Evolutionary conservation across 768 basidiomycete genomes (phyloP), one percentile per base, ranked within the genome.

Genomic region (Calocera viscosa): DNA sequence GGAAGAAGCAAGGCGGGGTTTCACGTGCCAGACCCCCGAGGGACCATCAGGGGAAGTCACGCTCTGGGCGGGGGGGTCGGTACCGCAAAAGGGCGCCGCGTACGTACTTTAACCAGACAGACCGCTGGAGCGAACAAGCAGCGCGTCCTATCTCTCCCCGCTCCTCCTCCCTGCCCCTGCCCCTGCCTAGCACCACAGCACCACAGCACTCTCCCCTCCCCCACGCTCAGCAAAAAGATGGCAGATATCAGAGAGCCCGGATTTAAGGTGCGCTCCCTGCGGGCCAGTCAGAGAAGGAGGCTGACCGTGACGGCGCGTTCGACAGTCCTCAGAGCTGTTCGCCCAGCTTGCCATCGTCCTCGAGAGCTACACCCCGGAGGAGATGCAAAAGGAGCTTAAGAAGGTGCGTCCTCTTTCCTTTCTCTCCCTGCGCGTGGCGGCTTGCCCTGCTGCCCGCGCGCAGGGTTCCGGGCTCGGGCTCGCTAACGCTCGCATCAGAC

Each of bases 161-260:
- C 10, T 5, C 53, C 26, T 26, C 5, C 53, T 10, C 24, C 53
- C 26, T 26, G 2, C 53, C 10, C 53, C 2, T n/a, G n/a, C n/a
- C n/a, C n/a, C n/a, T n/a, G n/a, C n/a, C n/a, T n/a, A n/a, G n/a
- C n/a, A n/a, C n/a, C n/a, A n/a, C n/a, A n/a, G n/a, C n/a, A n/a
- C n/a, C n/a, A n/a, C n/a, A n/a, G n/a, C n/a, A n/a, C n/a, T n/a
- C n/a, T n/a, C n/a, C n/a, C n/a, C n/a, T n/a, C n/a, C n/a, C n/a
- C n/a, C n/a, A n/a, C n/a, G n/a, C n/a, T n/a, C 26, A 60, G 53
- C 53, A 28, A 10, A 2, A 60, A 60, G 75, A 89, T 89, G 87
- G 85, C 87, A 72, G 82, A 86, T 75, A 78, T 90, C 78, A 87
- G 86, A 78, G 83, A 81, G 26, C 78, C 81, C 49, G 88, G 87